Evolutionary conservation across 441 rosid species (phyloP), one percentile per base, ranked within the genome.

Genomic region (Erysimum pusillum): DNA sequence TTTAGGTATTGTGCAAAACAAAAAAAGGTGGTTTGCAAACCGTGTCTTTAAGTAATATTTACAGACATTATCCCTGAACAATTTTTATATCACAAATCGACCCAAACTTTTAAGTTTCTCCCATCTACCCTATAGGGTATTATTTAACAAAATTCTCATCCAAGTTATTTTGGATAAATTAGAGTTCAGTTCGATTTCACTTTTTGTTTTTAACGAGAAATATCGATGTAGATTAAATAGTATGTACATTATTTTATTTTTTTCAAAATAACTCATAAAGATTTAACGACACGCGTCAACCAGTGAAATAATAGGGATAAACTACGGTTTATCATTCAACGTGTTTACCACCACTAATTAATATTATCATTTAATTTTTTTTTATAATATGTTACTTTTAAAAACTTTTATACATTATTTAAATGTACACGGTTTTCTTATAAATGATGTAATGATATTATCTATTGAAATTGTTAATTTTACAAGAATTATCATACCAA

Each of bases 301-400:
- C 53, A 15, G 25, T 48, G 25, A 17, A 0, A 15, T 11, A 48
- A 0, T 17, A 3, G 2, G 0, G 22, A 15, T 46, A 46, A 46
- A 5, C 0, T 48, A 15, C 17, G 25, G 17, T 48, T 63, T 48
- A 34, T 15, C 4, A 34, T 38, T 39, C 17, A 25, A 53, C 12
- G 1, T 3, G 6, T 9, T 35, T 52, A 53, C 10, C 17, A 64
- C 34, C 17, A 64, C 34, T 64, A 15, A 32, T 9, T 32, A 15
- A 0, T 15, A 15, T 4, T 13, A 1, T 6, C 12, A 1, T 7
- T 2, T 3, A 1, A 1, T 6, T 38, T 38, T 9, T 0, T 4
- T 13, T 39, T 13, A 3, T 39, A 0, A 10, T 63, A 31, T 10
- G 11, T 1, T n/a, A 9, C 6, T 2, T 46, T 64, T 18, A 0